Base-by-base conservation (phyloP, 768 basidiomycete genomes). In the Leccinum rimulosum region DNA sequence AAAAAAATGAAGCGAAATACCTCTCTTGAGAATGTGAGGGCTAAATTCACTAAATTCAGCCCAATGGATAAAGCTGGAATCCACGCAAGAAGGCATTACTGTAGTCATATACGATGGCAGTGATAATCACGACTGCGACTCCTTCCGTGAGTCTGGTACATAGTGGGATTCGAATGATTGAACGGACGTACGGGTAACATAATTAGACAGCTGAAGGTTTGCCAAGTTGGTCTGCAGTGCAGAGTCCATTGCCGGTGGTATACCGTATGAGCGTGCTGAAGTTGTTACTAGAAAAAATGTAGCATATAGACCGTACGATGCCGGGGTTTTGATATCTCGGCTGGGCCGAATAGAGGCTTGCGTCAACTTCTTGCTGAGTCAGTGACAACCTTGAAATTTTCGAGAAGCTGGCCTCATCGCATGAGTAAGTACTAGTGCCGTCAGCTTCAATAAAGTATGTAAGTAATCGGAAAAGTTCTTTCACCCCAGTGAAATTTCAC, bases 21-120 rank as follows among this genome's bases (percentile, higher is more conserved):
- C 57, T 65, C 64, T 27, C 15, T 47, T 5, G 60, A 3, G 53
- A 65, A 22, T 2, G 31, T 56, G 40, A 66, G 60, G 17, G 57
- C 64, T 64, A 36, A 9, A 6, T 10, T 15, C 27, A 22, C 48
- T 15, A 3, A 8, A 28, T 6, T 49, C 25, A 50, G 28, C 17
- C 49, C 17, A 50, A 50, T n/a, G 17, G 22, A 50, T 27, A 30
- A 27, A 17, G 22, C 2, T 25, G 5, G 27, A 49, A 27, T 45
- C 43, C 47, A 27, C 1, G 25, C 25, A 27, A 48, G 6, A 27
- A 48, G 6, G 25, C 15, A 9, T 50, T 50, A 50, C 49, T 28
- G 49, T 50, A 50, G 14, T 30, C 49, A 30, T 50, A 50, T n/a
- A 17, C 17, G 17, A 50, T n/a, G 9, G 28, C 28, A 27, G 28